A percentile compares a stretch with the other conserved stretches of the same genome.
Evolutionary conservation across 2,329 filamentous ascomycete genomes (phyloP).

Genomic region (Venturia nashicola): DNA sequence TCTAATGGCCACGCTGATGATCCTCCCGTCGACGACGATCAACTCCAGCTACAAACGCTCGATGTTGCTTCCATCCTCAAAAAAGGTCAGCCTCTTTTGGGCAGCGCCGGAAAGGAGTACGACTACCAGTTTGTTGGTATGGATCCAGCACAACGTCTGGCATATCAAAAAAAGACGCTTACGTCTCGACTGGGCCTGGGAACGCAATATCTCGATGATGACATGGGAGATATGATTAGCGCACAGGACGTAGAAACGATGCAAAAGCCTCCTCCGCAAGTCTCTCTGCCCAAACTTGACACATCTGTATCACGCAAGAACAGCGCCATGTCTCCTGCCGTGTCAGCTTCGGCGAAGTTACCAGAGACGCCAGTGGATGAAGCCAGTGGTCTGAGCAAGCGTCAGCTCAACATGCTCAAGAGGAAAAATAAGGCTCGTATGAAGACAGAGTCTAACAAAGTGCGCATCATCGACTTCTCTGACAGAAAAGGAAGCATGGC

Average conservation of each 20-base stretch:
- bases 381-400: constrained; percentile 60
- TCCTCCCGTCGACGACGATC: constrained; percentile 38
- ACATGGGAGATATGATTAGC: constrained; percentile 68
- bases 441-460: constrained; percentile 80
- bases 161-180: constrained; percentile 82
- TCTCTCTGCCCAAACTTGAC: constrained; percentile 36
- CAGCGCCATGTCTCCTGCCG: constrained; percentile 27
- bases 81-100: constrained; percentile 71
- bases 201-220: constrained; percentile 75
- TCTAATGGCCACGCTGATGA: constrained; percentile 34
- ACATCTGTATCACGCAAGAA: constrained; percentile 34
- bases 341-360: constrained; percentile 16
- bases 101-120: constrained; percentile 67
- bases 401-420: constrained; percentile 89
- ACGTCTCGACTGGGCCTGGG: constrained; percentile 69
- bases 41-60: constrained; percentile 60
- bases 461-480: constrained; percentile 78
- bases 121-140: constrained; percentile 75
- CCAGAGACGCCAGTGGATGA: constrained; percentile 37
- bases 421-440: constrained; percentile 85
- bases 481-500: constrained; percentile 50
- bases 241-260: constrained; percentile 40
- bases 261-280: constrained; percentile 12
- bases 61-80: constrained; percentile 71
- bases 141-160: constrained; percentile 68